These are phyloP conservation scores for Prunella vulgaris DNA, from an alignment of 257 asterid species.

Conservation along the genomic window DNA sequence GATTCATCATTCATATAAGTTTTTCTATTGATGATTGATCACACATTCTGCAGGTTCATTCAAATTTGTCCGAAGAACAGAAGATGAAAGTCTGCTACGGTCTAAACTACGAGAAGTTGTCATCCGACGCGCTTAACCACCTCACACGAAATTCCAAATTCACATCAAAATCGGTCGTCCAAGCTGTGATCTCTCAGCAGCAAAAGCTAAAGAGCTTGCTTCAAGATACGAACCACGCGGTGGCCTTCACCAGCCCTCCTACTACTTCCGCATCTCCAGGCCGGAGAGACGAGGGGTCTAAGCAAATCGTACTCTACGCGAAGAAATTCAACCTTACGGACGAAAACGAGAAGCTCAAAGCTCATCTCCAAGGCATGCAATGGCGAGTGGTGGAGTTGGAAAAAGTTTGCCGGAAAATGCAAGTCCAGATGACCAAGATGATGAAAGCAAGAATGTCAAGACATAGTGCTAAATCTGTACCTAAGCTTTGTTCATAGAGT, in stretches of 20 bases:
- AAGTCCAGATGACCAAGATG: constrained; percentile 64
- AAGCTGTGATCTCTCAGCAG: constrained; percentile 59
- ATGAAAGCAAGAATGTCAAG: constrained; percentile 58
- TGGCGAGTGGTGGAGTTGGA: constrained; percentile 79
- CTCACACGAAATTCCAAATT: constrained; percentile 53
- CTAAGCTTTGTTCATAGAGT: constrained; percentile 65
- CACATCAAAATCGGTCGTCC: constrained; percentile 57
- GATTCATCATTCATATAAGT: not conserved
- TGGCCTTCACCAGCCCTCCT: constrained; percentile 6
- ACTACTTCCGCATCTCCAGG: constrained; percentile 6
- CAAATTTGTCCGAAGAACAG: constrained; percentile 59
- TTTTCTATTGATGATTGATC: not conserved
- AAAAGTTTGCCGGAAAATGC: constrained; percentile 70
- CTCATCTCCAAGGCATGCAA: constrained; percentile 85
- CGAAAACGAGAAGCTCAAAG: constrained; percentile 60
- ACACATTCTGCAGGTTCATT: constrained; percentile 52
- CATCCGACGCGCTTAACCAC: constrained; percentile 52
- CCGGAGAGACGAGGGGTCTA: constrained; percentile 33
- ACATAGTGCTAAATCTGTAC: constrained; percentile 58
- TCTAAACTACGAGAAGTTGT: constrained; percentile 65
- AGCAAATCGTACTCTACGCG: constrained; percentile 64
- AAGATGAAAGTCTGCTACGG: constrained; percentile 48
- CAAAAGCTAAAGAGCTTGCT: constrained; percentile 66
- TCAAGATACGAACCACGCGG: constrained; percentile 32
- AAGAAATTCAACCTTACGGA: constrained; percentile 52